Base-by-base conservation (phyloP, 2,329 filamentous ascomycete genomes). In the Fusarium camptoceras region DNA sequence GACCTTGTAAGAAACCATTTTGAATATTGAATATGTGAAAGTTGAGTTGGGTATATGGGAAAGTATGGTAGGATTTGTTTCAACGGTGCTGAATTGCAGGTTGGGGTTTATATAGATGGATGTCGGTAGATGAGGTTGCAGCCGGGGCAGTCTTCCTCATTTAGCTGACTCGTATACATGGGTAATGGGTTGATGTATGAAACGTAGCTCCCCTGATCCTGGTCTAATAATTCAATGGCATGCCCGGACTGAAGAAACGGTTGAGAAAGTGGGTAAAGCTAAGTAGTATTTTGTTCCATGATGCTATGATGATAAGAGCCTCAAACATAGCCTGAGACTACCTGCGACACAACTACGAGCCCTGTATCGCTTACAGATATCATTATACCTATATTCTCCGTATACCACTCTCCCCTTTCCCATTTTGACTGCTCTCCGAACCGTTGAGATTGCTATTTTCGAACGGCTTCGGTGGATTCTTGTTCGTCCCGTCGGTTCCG, bases 1-100 rank as follows among this genome's bases (percentile, higher is more conserved):
- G 57, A 71, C 68, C 49, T 72, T 55, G 42, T 62, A 68, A 50
- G 68, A 65, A 44, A 71, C 59, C 68, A 71, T 71, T 48, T 37
- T 48, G 14, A 11, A 20, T n/a, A 31, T 62, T 14, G n/a, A 48
- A 4, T 47, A 30, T 43, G 11, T 43, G 22, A 53, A 18, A 15
- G 8, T 22, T n/a, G 15, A 25, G 14, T 37, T 37, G 25, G 34
- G 8, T 8, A 22, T 24, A 49, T 57, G 11, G 15, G 14, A 43
- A 1, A 43, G 41, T 43, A 18, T 39, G 15, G 41, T 22, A 24
- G 6, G 12, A 28, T 27, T 47, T 11, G 15, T 27, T 42, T 6
- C n/a, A 53, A 37, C 15, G 11, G n/a, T 8, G 5, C 18, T 9
- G 2, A 22, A 28, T 11, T 42, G 18, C 20, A 7, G 37, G 5